Base-by-base conservation (phyloP, 306 rosid genomes). In the Begonia fuchsioides region DNA sequence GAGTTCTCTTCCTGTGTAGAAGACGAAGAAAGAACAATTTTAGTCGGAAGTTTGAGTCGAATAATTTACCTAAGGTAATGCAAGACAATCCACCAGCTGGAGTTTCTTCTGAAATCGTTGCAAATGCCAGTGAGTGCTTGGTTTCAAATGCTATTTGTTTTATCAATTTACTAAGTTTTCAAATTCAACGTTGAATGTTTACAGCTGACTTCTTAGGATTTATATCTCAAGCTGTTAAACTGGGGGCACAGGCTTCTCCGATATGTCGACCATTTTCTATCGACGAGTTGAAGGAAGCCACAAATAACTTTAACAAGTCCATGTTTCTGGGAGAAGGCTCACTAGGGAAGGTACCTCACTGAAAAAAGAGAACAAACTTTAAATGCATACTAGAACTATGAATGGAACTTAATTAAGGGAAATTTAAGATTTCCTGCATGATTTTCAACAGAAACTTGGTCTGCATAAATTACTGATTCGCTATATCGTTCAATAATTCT, bases 271-370 rank as follows among this genome's bases (percentile, higher is more conserved):
- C 62, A 39, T 87, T 80, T 68, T 60, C 79, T 12, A 61, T 71
- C 47, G 83, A 83, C 62, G 86, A 80, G 68, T 67, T 87, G 76
- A 83, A 67, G 69, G 94, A 76, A 65, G 82, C 76, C 32, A 80
- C 96, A 13, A 68, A 72, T 39, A 66, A 73, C 60, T 87, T 87
- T 16, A 56, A 72, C 38, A 35, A 48, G 14, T 80, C 93, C 20
- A 65, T 70, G 66, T 73, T 59, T 63, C 51, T 87, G 56, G 94
- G 94, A 57, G 88, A 87, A 78, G 96, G 94, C 70, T 76, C 93
- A 57, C 38, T 64, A 40, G 94, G 96, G 68, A 78, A 78, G 96
- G 94, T 87, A 83, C 11, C n/a, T n/a, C n/a, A n/a, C n/a, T n/a
- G 8, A 26, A 4, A 26, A 26, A 26, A 3, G 7, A 26, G 6